Evolutionary conservation across 2,329 filamentous ascomycete genomes (phyloP).

Genomic region (Trichoderma sp.): DNA sequence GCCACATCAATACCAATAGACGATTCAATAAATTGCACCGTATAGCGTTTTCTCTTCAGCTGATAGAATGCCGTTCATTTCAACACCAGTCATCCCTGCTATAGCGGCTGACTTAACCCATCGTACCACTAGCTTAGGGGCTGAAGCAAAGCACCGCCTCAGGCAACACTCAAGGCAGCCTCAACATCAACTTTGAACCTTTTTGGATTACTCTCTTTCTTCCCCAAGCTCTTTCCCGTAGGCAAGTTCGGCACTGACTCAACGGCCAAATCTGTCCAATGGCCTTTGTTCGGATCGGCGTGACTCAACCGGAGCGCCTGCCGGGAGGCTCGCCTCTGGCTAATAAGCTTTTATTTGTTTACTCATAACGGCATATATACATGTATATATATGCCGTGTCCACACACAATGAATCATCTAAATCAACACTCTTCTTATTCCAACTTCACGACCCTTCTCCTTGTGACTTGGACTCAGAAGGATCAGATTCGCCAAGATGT

Average conservation of each 20-base stretch:
- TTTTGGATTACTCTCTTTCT: not conserved
- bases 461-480: not conserved
- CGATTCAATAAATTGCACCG: not conserved
- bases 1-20: not conserved
- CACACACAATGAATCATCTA: not conserved
- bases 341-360: not conserved
- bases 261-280: not conserved
- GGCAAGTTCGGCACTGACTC: not conserved
- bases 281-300: slow-evolving; percentile 8
- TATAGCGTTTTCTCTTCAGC: not conserved
- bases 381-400: not conserved
- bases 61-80: not conserved
- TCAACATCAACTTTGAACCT: not conserved
- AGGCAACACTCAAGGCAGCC: not conserved
- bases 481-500: slow-evolving; percentile 21
- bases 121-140: not conserved
- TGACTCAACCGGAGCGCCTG: not conserved
- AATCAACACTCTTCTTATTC: not conserved
- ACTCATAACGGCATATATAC: not conserved
- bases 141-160: slow-evolving; percentile 12
- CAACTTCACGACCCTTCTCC: not conserved
- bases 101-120: not conserved
- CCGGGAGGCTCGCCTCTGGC: not conserved
- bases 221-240: not conserved
- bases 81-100: not conserved